These are phyloP conservation scores for Saccharomyces jurei DNA, from an alignment of 805 yeast species.

Conservation along the genomic window DNA sequence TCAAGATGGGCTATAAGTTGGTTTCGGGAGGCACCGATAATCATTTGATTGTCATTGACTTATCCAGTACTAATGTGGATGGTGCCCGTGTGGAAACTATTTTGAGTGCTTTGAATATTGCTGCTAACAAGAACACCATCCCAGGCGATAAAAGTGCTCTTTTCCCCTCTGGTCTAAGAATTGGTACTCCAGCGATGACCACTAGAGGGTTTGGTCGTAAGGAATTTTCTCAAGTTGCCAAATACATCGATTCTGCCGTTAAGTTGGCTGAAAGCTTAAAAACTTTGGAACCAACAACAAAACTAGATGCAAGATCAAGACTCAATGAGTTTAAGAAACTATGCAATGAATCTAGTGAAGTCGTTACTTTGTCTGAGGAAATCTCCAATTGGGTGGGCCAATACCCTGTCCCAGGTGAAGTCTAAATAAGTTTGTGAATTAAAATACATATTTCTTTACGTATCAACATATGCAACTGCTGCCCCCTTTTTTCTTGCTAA, in stretches of 20 bases:
- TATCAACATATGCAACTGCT: background rate
- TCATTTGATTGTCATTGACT: conserved; percentile 78
- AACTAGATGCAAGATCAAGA: conserved; percentile 53
- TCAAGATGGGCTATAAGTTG: conserved; percentile 55
- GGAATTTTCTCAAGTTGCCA: conserved; percentile 77
- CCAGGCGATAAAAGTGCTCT: conserved; percentile 95
- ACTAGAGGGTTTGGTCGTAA: conserved; percentile 79
- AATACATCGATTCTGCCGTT: conserved; percentile 72
- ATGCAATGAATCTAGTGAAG: conserved; percentile 56
- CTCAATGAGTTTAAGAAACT: conserved; percentile 63
- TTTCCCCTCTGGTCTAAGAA: conserved; percentile 92
- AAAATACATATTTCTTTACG: background rate
- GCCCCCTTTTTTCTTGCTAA: background rate
- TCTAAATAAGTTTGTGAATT: conserved; percentile 8
- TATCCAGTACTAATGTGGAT: conserved; percentile 69
- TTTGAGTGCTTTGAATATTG: conserved; percentile 83
- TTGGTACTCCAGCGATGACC: conserved; percentile 98
- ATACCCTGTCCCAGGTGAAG: conserved; percentile 86
- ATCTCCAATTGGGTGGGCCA: conserved; percentile 64
- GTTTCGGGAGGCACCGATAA: conserved; percentile 94
- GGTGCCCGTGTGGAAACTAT: conserved; percentile 94
- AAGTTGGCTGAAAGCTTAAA: conserved; percentile 57
- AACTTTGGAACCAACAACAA: conserved; percentile 34
- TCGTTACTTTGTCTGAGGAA: conserved; percentile 53
- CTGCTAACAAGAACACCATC: conserved; percentile 91